These are phyloP conservation scores for Artemisia argyi DNA, from an alignment of 129 eudicot genomes.

Conservation along the genomic window DNA sequence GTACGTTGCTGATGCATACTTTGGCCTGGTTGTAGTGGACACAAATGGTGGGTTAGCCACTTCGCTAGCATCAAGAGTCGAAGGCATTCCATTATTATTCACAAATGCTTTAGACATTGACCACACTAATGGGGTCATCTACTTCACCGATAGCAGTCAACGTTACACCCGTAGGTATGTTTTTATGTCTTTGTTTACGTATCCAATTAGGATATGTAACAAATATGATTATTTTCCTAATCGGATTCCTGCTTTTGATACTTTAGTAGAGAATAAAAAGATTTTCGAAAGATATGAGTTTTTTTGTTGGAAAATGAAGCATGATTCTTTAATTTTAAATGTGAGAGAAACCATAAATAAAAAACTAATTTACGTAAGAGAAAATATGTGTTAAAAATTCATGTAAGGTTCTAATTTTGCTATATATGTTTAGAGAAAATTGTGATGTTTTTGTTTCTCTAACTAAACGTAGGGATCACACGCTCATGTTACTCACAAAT, in stretches of 20 bases:
- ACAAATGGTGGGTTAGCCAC: conserved; percentile 81
- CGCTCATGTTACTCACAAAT: conserved; percentile 33
- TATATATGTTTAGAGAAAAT: background rate
- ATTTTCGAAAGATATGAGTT: no score
- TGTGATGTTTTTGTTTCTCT: no score
- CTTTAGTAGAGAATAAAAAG: no score
- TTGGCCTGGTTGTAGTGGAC: conserved; percentile 76
- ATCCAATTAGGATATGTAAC: background rate
- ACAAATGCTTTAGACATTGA: conserved; percentile 80
- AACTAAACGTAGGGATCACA: conserved; percentile 39
- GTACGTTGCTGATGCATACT: conserved; percentile 83
- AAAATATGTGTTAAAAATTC: no score
- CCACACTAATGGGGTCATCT: conserved; percentile 43
- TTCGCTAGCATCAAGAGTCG: conserved; percentile 39
- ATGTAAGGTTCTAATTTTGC: no score
- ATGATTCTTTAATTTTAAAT: background rate
- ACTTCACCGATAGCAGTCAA: conserved; percentile 81
- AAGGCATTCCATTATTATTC: conserved; percentile 55
- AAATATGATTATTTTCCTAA: background rate
- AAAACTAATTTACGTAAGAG: no score
- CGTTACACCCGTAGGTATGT: conserved; percentile 65
- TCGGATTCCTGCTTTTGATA: no score
- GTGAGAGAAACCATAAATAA: no score
- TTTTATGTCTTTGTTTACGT: background rate
- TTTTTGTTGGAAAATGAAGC: no score